Conservation (phyloP, 148 eudicot genomes). For the Diospyros lotus region DNA sequence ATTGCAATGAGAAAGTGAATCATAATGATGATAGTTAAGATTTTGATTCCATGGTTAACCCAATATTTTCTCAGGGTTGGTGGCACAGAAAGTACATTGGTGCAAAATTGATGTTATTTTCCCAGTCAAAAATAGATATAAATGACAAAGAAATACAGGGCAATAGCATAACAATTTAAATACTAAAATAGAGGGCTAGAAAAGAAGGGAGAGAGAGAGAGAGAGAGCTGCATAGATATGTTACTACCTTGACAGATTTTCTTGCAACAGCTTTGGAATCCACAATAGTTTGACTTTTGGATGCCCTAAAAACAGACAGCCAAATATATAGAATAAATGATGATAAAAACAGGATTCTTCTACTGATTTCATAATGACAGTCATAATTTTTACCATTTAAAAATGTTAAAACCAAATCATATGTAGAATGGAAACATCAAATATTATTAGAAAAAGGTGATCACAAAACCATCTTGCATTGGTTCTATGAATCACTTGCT, state of each 20-base stretch:
- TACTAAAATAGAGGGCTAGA: background rate
- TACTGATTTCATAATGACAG: background rate
- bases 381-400: background rate
- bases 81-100: background rate
- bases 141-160: background rate
- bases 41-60: background rate
- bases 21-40: background rate
- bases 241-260: slow-evolving; percentile 57
- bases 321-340: slow-evolving; percentile 2
- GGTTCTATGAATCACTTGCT: too few relatives aligned
- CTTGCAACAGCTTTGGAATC: slow-evolving; percentile 29
- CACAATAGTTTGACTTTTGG: slow-evolving; percentile 42
- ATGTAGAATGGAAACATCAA: background rate
- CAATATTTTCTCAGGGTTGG: background rate
- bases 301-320: slow-evolving; percentile 36
- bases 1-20: background rate
- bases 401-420: background rate
- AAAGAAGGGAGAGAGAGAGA: background rate
- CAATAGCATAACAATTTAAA: background rate
- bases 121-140: background rate
- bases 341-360: background rate
- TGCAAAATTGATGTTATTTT: background rate
- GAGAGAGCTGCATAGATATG: slow-evolving; percentile 9
- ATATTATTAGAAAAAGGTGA: background rate
- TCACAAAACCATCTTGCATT: too few relatives aligned